Percentiles rank a stretch among this genome's conserved stretches.
Conservation (phyloP, 805 yeast genomes). For the Metschnikowia reukaufii region DNA sequence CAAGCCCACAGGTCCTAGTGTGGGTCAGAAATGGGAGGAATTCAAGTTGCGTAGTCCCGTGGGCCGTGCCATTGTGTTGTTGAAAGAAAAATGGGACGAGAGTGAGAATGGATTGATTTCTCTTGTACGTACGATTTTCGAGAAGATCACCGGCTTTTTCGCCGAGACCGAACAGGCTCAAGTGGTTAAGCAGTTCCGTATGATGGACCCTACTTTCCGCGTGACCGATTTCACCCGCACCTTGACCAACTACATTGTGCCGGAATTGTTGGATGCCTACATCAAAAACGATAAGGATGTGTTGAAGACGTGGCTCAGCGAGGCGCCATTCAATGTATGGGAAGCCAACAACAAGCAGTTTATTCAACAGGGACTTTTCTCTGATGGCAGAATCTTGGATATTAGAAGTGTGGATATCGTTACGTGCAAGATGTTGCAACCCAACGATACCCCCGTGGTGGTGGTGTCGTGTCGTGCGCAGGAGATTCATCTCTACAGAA, state of each 20-base stretch:
- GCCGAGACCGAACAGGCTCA: slow-evolving; percentile 96
- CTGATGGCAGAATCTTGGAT: slow-evolving; percentile 90
- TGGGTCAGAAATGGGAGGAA: slow-evolving; percentile 64
- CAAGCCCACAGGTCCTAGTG: slow-evolving; percentile 67
- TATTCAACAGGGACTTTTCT: slow-evolving; percentile 84
- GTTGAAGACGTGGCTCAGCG: slow-evolving; percentile 88
- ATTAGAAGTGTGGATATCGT: slow-evolving; percentile 93
- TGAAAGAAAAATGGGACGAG: slow-evolving; percentile 83
- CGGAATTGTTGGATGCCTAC: slow-evolving; percentile 94
- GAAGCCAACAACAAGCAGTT: slow-evolving; percentile 90
- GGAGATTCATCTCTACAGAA: slow-evolving; percentile 87
- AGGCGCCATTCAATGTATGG: slow-evolving; percentile 95
- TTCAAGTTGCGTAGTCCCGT: slow-evolving; percentile 66
- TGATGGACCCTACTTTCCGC: slow-evolving; percentile 87
- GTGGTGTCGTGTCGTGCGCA: slow-evolving; percentile 96
- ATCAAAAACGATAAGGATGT: slow-evolving; percentile 84
- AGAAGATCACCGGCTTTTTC: slow-evolving; percentile 81
- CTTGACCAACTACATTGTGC: slow-evolving; percentile 87
- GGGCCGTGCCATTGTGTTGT: slow-evolving; percentile 61
- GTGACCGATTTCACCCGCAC: slow-evolving; percentile 76
- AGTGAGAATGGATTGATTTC: slow-evolving; percentile 89
- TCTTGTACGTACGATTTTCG: slow-evolving; percentile 72
- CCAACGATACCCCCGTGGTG: slow-evolving; percentile 87
- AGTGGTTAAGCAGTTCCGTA: slow-evolving; percentile 81
- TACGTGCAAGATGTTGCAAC: slow-evolving; percentile 83